These are phyloP conservation scores for Megacollybia marginata DNA, from an alignment of 768 basidiomycete species.

Conservation along the genomic window DNA sequence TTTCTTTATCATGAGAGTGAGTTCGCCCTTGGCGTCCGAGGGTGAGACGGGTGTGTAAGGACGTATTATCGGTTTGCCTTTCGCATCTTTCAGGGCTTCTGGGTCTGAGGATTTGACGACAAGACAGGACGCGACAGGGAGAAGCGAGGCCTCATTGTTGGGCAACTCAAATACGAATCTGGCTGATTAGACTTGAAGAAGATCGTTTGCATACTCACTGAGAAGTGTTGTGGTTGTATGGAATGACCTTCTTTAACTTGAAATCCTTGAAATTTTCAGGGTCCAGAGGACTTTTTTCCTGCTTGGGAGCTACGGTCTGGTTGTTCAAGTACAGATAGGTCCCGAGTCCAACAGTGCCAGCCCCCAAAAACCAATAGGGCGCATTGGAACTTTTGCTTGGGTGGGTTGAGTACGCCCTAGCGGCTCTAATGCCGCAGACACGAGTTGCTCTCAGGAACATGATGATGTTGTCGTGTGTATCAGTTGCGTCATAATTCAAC, in stretches of 20 bases:
- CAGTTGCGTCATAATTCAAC: neutral
- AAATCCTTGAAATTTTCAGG: constrained; percentile 73
- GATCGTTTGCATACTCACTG: constrained; percentile 34
- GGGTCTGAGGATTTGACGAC: constrained; percentile 69
- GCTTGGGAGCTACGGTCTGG: constrained; percentile 23
- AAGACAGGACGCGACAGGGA: constrained; percentile 75
- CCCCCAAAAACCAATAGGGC: constrained; percentile 40
- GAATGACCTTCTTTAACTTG: constrained; percentile 70
- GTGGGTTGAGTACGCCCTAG: constrained; percentile 24
- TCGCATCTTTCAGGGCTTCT: constrained; percentile 55
- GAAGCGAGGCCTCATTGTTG: constrained; percentile 66
- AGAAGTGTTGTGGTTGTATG: constrained; percentile 93
- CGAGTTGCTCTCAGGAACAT: constrained; percentile 1
- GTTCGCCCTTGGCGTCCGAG: constrained; percentile 65
- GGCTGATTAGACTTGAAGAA: constrained; percentile 2
- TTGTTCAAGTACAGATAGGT: constrained; percentile 46
- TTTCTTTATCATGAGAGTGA: constrained; percentile 80
- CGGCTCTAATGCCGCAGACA: neutral
- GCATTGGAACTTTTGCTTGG: constrained; percentile 41
- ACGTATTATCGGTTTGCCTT: constrained; percentile 82
- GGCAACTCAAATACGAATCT: constrained; percentile 81
- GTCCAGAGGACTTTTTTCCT: constrained; percentile 65
- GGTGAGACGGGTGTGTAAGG: constrained; percentile 92
- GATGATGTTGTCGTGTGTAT: neutral
- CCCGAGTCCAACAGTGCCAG: constrained; percentile 35